Conservation (phyloP, 2,329 filamentous ascomycete genomes). For the Zasmidium cellare region DNA sequence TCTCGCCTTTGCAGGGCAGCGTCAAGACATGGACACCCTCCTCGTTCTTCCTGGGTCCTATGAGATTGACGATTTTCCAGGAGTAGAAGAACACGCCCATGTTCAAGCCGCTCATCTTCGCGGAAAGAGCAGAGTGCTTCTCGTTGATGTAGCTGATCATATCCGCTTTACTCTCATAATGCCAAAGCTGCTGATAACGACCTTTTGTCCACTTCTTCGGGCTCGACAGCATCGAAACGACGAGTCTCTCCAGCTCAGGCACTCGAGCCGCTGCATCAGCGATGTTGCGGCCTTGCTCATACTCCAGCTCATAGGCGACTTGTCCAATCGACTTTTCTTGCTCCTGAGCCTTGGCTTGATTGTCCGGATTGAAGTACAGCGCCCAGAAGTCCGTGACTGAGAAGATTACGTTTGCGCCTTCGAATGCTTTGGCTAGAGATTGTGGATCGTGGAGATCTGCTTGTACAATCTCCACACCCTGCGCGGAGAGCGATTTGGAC, state of each 20-base stretch:
- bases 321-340: constrained; percentile 21
- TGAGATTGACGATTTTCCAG: constrained; percentile 2
- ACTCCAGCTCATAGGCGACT: constrained; percentile 25
- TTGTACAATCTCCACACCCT: constrained; percentile 38
- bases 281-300: constrained; percentile 33
- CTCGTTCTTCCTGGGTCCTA: neutral
- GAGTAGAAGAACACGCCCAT: constrained; percentile 4
- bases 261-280: constrained; percentile 26
- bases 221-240: constrained; percentile 26
- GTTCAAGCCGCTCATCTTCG: constrained; percentile 12
- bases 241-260: constrained; percentile 25
- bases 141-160: constrained; percentile 29
- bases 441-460: constrained; percentile 32
- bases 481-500: constrained; percentile 28
- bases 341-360: constrained; percentile 21
- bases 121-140: constrained; percentile 14
- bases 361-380: constrained; percentile 14
- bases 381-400: constrained; percentile 38
- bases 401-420: constrained; percentile 39
- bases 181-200: constrained; percentile 25
- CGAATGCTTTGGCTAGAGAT: constrained; percentile 35
- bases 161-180: constrained; percentile 33
- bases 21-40: constrained; percentile 18
- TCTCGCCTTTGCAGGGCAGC: constrained; percentile 20
- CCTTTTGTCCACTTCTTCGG: constrained; percentile 30